Evolutionary conservation across 1,139 yeast genomes (phyloP), one percentile per base, ranked within the genome.

Genomic region (Pichia sp.): DNA sequence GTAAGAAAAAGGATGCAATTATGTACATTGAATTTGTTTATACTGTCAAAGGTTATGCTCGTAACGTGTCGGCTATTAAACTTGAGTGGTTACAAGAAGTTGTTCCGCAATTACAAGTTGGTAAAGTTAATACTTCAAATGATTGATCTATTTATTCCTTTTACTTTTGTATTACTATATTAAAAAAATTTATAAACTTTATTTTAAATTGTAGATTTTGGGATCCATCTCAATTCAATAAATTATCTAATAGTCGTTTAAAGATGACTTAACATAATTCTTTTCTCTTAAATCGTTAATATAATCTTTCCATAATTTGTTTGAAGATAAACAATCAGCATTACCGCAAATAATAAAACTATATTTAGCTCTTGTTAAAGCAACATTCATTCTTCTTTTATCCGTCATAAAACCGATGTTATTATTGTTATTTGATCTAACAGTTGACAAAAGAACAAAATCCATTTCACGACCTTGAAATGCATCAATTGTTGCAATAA

Each of bases 391-490:
- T 71, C 98, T 83, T 64, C 97, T 78, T 27, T 93, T 89, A 66
- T 91, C 97, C 56, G 83, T 81, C 66, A 91, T 76, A 70, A 91
- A 90, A 42, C 98, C 98, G 67, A 90, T 88, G 18, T 76, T 80
- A 60, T 83, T 87, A 41, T 75, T 76, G 53, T 83, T 88, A 64
- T 90, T 90, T 31, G 96, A 91, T 66, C 98, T 80, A 45, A 90
- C 97, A 75, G 96, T 90, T 33, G 96, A 85, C 60, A 91, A 71
- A 49, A 91, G 83, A 56, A 91, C 88, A 63, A 83, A 87, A 66
- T 90, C 96, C 70, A 90, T 91, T 67, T 91, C 98, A 59, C 97
- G 80, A 46, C 98, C 98, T 70, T 91, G 97, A 76, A 91, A 91
- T 0, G 96, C 96, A 71, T 91, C 97, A 31, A 91, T 96, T 44